Evolutionary conservation across 495 filamentous ascomycete species (phyloP).

Genomic region (Tuber melanosporum): DNA sequence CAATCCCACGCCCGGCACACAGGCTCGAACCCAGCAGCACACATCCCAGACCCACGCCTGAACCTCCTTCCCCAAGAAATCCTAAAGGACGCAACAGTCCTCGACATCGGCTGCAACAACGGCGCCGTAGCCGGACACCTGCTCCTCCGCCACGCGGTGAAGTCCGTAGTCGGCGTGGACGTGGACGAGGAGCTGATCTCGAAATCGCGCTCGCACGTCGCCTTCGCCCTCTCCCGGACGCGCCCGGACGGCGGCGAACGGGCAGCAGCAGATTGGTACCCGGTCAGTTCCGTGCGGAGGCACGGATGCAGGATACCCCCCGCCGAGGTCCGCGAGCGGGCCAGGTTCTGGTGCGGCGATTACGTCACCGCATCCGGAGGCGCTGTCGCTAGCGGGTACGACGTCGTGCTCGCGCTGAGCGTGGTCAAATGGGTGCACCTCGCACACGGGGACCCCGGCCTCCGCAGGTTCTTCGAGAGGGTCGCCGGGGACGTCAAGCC

Average conservation of each 20-base stretch:
- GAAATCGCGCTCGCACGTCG: slow-evolving; percentile 41
- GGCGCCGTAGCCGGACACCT: slow-evolving; percentile 43
- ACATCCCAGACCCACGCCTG: slow-evolving; percentile 44
- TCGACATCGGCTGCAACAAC: slow-evolving; percentile 46
- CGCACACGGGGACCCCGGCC: slow-evolving; percentile 39
- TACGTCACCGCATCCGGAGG: slow-evolving; percentile 28
- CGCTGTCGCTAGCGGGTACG: slow-evolving; percentile 34
- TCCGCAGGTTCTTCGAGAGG: slow-evolving; percentile 41
- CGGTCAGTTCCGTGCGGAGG: slow-evolving; percentile 43
- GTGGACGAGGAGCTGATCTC: slow-evolving; percentile 42
- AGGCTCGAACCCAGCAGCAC: slow-evolving; percentile 36
- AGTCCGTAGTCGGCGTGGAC: slow-evolving; percentile 43
- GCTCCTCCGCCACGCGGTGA: slow-evolving; percentile 9
- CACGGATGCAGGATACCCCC: slow-evolving; percentile 39
- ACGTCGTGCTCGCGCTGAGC: slow-evolving; percentile 44
- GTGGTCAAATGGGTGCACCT: slow-evolving; percentile 47
- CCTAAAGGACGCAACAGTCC: slow-evolving; percentile 38
- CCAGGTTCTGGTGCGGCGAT: slow-evolving; percentile 41
- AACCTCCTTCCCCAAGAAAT: slow-evolving; percentile 33
- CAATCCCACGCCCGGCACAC: slow-evolving; percentile 35
- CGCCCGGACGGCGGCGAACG: slow-evolving; percentile 1
- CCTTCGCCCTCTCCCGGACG: slow-evolving; percentile 41
- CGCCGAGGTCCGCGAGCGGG: slow-evolving; percentile 28
- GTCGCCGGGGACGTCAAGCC: slow-evolving; percentile 32
- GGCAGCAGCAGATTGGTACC: slow-evolving; percentile 41